Base-by-base conservation (phyloP, 441 rosid genomes). In the Bocquillonia castaneifolia region DNA sequence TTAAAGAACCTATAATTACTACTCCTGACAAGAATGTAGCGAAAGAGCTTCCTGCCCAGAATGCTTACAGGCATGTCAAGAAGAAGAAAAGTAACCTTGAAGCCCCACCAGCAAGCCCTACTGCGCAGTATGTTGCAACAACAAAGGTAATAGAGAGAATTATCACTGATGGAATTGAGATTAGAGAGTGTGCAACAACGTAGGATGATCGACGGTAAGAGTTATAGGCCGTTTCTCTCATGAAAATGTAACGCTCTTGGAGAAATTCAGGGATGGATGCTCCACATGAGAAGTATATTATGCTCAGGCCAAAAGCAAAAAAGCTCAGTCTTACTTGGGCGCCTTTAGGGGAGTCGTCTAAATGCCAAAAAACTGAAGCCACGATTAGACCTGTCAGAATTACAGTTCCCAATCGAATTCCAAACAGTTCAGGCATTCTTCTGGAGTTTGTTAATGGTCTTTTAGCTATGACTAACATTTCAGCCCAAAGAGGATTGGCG, bases 141-240 rank as follows among this genome's bases (percentile, higher is more conserved):
- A 91, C 92, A 40, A 92, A 89, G 67, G 90, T 67, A 0, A 84
- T 70, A 8, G 94, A 82, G 66, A 90, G 88, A 72, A 85, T 23
- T 10, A 90, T 34, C 10, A 92, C 69, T n/a, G 96, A 63, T 8
- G 98, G 96, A 69, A 92, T 65, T 14, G 88, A 76, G 72, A 92
- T 78, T 10, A 92, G 64, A 12, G 94, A 77, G 37, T 86, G 96
- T 17, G 97, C 81, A 22, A 92, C 88, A 42, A 92, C 96, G 70
- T 92, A 92, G 0, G 97, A 92, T 0, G 92, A 92, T n/a, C 94
- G 74, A 0, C 97, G 75, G 58, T 92, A 92, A 6, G 96, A 96
- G 48, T 92, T 92, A 80, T 89, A 89, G 25, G 96, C 97, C 0
- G 92, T 91, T 81, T 91, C 97, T 66, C 96, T 77, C 96, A 91